Conservation (phyloP, 495 filamentous ascomycete species). For the Hyaloscypha finlandica region DNA sequence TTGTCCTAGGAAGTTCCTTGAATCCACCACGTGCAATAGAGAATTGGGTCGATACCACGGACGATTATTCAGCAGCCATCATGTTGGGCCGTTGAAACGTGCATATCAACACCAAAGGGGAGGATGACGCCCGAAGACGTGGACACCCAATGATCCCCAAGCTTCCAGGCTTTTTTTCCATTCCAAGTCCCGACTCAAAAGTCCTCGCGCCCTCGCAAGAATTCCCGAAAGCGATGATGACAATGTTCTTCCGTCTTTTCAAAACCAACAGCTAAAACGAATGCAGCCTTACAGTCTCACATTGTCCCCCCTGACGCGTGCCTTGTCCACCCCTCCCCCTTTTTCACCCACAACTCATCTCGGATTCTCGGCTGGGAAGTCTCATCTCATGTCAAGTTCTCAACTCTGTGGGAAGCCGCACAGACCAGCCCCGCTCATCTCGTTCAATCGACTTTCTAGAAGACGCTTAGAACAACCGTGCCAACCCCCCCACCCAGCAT, state of each 20-base stretch:
- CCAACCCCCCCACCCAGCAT: no score
- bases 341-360: not conserved
- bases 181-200: not conserved
- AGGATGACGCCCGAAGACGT: not conserved
- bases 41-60: not conserved
- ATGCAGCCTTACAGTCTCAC: slow-evolving; percentile 1
- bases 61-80: not conserved
- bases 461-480: not conserved
- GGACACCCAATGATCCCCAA: not conserved
- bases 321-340: not conserved
- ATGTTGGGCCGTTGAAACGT: not conserved
- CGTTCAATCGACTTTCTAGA: not conserved
- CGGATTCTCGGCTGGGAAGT: not conserved
- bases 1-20: slow-evolving; percentile 1
- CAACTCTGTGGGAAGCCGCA: not conserved
- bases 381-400: not conserved
- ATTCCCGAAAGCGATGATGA: not conserved
- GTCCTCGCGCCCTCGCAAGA: not conserved
- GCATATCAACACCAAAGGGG: not conserved
- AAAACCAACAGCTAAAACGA: not conserved
- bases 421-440: not conserved
- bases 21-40: not conserved
- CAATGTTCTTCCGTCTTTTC: not conserved
- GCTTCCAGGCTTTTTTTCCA: not conserved
- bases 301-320: not conserved